A percentile compares a stretch with the other conserved stretches of the same genome.
These are phyloP conservation scores for Groenewaldozyma auringiensis DNA, from an alignment of 1,139 yeast genomes.

Conservation along the genomic window DNA sequence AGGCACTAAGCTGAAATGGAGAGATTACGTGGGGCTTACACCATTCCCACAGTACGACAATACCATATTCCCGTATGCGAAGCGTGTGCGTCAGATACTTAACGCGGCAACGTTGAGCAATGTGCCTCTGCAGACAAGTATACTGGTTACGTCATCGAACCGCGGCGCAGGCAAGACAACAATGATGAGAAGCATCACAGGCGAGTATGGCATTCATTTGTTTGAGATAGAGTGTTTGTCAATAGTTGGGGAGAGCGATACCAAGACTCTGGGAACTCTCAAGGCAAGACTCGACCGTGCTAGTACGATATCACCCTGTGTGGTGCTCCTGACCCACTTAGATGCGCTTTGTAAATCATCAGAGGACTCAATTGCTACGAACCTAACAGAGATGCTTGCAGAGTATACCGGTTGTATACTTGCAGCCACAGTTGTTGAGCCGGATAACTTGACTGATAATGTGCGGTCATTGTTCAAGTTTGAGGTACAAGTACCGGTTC, in stretches of 20 bases:
- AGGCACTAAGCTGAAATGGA: slow-evolving; percentile 44
- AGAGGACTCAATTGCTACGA: slow-evolving; percentile 59
- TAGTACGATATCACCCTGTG: slow-evolving; percentile 37
- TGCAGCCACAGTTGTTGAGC: slow-evolving; percentile 63
- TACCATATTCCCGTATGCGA: slow-evolving; percentile 40
- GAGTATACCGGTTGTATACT: slow-evolving; percentile 47
- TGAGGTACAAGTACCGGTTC: slow-evolving; percentile 70
- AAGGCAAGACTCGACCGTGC: slow-evolving; percentile 69
- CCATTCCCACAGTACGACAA: slow-evolving; percentile 30
- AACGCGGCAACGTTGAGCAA: slow-evolving; percentile 20
- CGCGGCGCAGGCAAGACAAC: slow-evolving; percentile 77
- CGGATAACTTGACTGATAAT: slow-evolving; percentile 60
- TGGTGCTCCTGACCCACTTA: slow-evolving; percentile 61
- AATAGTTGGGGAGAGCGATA: slow-evolving; percentile 52
- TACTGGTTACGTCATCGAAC: slow-evolving; percentile 59
- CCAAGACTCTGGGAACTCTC: slow-evolving; percentile 70
- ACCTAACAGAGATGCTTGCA: slow-evolving; percentile 50
- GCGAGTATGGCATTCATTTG: slow-evolving; percentile 58
- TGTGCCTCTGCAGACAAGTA: slow-evolving; percentile 45
- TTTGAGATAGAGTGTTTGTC: slow-evolving; percentile 63
- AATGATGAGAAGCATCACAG: slow-evolving; percentile 47
- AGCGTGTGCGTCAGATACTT: slow-evolving; percentile 35
- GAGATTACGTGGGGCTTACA: slow-evolving; percentile 39
- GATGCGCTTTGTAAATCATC: slow-evolving; percentile 64
- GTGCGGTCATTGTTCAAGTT: slow-evolving; percentile 67